Evolutionary conservation across 2,329 filamentous ascomycete genomes (phyloP).

Genomic region (Pyricularia sp.): DNA sequence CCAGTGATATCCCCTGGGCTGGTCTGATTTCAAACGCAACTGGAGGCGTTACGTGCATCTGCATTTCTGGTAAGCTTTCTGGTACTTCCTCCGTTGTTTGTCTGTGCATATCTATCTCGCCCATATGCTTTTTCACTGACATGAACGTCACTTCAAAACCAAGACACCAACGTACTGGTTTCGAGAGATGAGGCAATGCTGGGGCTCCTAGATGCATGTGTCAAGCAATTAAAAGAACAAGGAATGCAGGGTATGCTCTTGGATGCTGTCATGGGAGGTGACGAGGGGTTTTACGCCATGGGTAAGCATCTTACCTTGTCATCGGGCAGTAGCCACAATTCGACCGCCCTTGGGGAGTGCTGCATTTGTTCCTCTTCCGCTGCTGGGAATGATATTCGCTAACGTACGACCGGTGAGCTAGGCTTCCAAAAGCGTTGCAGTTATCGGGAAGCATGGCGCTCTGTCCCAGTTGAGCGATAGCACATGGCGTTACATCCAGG

Average conservation of each 20-base stretch:
- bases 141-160: conserved; percentile 31
- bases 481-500: background rate
- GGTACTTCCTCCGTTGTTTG: background rate
- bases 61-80: conserved; percentile 36
- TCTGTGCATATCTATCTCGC: background rate
- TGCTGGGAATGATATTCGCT: background rate
- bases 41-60: conserved; percentile 52
- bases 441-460: background rate
- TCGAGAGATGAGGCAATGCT: conserved; percentile 40
- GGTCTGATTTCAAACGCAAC: conserved; percentile 37
- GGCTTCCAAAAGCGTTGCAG: background rate
- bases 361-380: background rate
- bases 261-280: conserved; percentile 42
- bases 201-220: conserved; percentile 43
- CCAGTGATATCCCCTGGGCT: conserved; percentile 47
- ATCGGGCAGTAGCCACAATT: background rate
- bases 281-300: conserved; percentile 39
- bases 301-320: conserved; percentile 24
- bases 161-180: conserved; percentile 13
- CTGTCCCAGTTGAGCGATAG: background rate
- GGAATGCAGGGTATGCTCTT: conserved; percentile 47
- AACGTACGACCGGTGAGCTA: background rate
- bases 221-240: conserved; percentile 32
- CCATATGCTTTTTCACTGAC: conserved; percentile 18
- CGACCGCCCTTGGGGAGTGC: background rate